These are phyloP conservation scores for Russula abietina DNA, from an alignment of 768 basidiomycete genomes.

Conservation along the genomic window DNA sequence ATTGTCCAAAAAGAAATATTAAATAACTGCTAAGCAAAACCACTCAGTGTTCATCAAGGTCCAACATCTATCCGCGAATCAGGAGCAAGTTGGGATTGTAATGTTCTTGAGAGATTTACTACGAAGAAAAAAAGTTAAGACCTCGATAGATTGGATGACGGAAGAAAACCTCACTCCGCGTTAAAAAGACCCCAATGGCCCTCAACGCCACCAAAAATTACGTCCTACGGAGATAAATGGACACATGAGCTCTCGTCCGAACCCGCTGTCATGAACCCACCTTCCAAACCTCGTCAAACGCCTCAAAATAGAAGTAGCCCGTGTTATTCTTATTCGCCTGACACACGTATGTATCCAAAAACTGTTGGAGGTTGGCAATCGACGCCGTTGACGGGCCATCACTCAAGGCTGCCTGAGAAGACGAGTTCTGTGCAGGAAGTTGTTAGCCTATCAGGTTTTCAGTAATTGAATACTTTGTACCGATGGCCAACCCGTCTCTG, in stretches of 20 bases:
- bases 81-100: conserved; percentile 55
- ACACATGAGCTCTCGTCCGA: background rate
- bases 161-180: conserved; percentile 37
- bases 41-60: background rate
- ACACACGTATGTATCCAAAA: conserved; percentile 84
- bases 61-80: background rate
- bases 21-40: background rate
- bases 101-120: conserved; percentile 70
- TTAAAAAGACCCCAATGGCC: conserved; percentile 67
- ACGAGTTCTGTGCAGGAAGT: conserved; percentile 44
- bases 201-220: conserved; percentile 75
- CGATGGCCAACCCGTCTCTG: conserved; percentile 88
- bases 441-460: background rate
- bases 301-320: conserved; percentile 86
- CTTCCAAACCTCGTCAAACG: conserved; percentile 81
- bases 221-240: conserved; percentile 35
- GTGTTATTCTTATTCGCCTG: conserved; percentile 76
- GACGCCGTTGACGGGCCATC: conserved; percentile 68
- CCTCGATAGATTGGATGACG: background rate
- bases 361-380: conserved; percentile 62
- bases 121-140: conserved; percentile 19
- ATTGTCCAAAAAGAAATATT: background rate
- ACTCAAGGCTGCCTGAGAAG: conserved; percentile 44
- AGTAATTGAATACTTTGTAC: conserved; percentile 33
- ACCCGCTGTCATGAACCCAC: conserved; percentile 34